Evolutionary conservation across 768 basidiomycete genomes (phyloP).

Genomic region (Tricholoma saponaceum): DNA sequence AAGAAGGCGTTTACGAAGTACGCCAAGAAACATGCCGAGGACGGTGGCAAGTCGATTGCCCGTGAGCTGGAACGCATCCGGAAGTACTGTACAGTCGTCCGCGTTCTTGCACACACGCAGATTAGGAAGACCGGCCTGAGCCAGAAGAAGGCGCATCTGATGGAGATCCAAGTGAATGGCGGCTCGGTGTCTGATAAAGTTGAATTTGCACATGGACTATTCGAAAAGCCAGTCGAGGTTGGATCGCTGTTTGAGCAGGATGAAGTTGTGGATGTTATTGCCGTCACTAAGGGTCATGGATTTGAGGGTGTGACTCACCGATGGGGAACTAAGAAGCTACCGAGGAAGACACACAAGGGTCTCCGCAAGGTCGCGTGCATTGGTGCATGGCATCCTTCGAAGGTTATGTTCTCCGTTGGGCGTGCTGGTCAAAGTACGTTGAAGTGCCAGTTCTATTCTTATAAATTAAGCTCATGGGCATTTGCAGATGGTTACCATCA

Average conservation of each 20-base stretch:
- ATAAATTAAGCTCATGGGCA: slow-evolving; percentile 3
- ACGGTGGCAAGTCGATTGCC: slow-evolving; percentile 84
- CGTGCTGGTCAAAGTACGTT: slow-evolving; percentile 98
- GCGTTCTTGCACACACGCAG: slow-evolving; percentile 98
- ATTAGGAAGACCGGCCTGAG: slow-evolving; percentile 95
- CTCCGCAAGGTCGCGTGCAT: slow-evolving; percentile 99
- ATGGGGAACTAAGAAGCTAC: slow-evolving; percentile 99
- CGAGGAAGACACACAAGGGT: slow-evolving; percentile 99
- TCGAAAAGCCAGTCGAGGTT: slow-evolving; percentile 95
- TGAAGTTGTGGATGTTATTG: slow-evolving; percentile 94
- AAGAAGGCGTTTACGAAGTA: slow-evolving; percentile 99
- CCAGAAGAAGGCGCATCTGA: slow-evolving; percentile 99
- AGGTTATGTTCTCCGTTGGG: slow-evolving; percentile 99
- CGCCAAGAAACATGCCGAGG: slow-evolving; percentile 98
- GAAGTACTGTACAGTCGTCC: slow-evolving; percentile 99
- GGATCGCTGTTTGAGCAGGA: slow-evolving; percentile 90
- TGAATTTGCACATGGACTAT: slow-evolving; percentile 87
- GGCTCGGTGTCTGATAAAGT: slow-evolving; percentile 96
- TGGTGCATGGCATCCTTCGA: slow-evolving; percentile 97
- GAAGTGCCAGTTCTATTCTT: not conserved
- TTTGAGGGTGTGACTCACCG: slow-evolving; percentile 99
- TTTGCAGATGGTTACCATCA: slow-evolving; percentile 88
- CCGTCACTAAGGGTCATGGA: slow-evolving; percentile 98
- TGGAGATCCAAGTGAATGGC: slow-evolving; percentile 99
- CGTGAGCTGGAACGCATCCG: slow-evolving; percentile 99